Evolutionary conservation across 169 alveolate species (phyloP).

Genomic region (Eimeria sp.): DNA sequence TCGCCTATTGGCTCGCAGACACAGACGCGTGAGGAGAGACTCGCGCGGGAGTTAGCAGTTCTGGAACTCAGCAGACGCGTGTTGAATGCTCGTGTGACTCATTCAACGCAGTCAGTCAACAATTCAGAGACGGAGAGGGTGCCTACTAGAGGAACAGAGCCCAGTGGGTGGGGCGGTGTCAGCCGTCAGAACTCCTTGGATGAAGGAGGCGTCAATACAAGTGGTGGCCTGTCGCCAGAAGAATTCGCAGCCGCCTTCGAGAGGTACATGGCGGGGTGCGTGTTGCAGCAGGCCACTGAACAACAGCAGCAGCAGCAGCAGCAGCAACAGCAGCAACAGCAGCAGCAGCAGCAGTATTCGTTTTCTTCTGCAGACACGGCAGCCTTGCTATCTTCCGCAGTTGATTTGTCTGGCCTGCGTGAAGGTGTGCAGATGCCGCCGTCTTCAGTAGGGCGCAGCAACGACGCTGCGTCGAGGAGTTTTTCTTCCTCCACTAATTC

Average conservation of each 20-base stretch:
- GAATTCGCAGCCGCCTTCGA: conserved; percentile 54
- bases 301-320: background rate
- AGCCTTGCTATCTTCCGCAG: conserved; percentile 53
- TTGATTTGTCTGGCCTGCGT: conserved; percentile 56
- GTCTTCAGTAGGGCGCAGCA: background rate
- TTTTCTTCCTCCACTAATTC: background rate
- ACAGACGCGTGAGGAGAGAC: conserved; percentile 10
- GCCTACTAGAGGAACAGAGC: background rate
- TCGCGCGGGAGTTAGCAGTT: conserved; percentile 37
- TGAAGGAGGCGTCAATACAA: background rate
- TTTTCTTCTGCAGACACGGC: conserved; percentile 52
- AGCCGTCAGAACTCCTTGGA: background rate
- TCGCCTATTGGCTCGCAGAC: background rate
- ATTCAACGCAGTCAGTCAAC: background rate
- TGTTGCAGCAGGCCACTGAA: background rate
- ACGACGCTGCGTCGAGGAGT: background rate
- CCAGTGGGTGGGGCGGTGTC: background rate
- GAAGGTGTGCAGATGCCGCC: conserved; percentile 8
- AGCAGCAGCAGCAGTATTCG: conserved; percentile 16
- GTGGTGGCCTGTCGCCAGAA: background rate
- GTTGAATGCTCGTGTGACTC: background rate
- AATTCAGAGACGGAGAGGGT: background rate
- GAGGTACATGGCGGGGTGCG: background rate
- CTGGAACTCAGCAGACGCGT: conserved; percentile 18
- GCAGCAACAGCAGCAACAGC: conserved; percentile 36